Base-by-base conservation (phyloP, 2,329 filamentous ascomycete species). In the Mycosphaerella sp. region DNA sequence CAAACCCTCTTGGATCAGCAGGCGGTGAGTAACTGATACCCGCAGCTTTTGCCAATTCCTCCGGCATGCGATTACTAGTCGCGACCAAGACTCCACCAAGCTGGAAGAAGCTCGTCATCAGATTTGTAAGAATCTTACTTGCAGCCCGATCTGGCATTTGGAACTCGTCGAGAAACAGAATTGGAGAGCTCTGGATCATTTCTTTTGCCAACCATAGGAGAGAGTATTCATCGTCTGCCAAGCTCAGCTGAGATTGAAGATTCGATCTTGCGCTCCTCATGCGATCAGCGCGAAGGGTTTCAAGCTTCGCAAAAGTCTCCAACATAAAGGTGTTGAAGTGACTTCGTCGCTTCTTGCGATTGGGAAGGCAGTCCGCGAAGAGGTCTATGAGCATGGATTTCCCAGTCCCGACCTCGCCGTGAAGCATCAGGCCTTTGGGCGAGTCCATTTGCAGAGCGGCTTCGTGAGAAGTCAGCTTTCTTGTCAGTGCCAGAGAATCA, bases 321-420 rank as follows among this genome's bases (percentile, higher is more conserved):
- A 91, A 73, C 85, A 93, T 93, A 62, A 93, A 93, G 0, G 85
- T 89, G 65, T 88, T 89, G 70, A 89, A 93, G 64, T 91, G 87
- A 82, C 85, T 89, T 53, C 86, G 75, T 59, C 78, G 75, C 71
- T 91, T 91, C 62, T 82, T 83, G 40, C 76, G 73, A 13, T 81
- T 89, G 1, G 87, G 87, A 3, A 93, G 70, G 44, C 84, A 85
- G 45, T 89, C 84, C 12, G 86, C 85, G n/a, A 93, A 80, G 0
- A 93, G 72, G 62, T 91, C 87, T 12, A 90, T 76, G n/a, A 93
- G 77, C 85, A 93, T 89, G 4, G 82, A 86, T 66, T 93, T 93
- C 12, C 87, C 87, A 0, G 85, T 89, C 9, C 87, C 87, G 1
- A 93, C 87, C 64, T 89, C 86, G 6, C 87, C 87, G 21, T 88